These are phyloP conservation scores for Kodamaea hsintzibuensis DNA, from an alignment of 805 yeast species.

Conservation along the genomic window DNA sequence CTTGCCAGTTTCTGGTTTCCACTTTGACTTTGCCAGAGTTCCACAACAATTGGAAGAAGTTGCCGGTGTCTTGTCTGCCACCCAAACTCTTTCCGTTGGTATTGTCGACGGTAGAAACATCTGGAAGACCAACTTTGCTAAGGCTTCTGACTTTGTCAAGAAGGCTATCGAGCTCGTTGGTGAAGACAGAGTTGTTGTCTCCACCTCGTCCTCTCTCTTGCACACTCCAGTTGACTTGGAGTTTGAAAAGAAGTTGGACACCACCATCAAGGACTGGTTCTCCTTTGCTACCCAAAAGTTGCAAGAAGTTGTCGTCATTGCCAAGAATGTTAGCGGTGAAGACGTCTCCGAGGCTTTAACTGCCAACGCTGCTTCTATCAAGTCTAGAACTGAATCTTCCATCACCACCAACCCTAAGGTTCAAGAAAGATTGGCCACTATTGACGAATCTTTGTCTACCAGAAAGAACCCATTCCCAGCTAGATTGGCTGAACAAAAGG, in stretches of 20 bases:
- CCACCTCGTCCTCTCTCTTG: constrained; percentile 94
- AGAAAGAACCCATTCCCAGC: constrained; percentile 85
- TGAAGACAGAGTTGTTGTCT: constrained; percentile 79
- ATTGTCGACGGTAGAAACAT: constrained; percentile 98
- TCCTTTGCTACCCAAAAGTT: constrained; percentile 97
- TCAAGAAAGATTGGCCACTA: constrained; percentile 77
- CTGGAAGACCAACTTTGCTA: constrained; percentile 95
- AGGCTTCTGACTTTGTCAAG: constrained; percentile 79
- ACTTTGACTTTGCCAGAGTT: constrained; percentile 93
- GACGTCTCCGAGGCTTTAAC: constrained; percentile 75
- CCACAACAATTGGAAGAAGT: constrained; percentile 95
- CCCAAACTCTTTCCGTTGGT: constrained; percentile 92
- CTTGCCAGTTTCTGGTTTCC: constrained; percentile 93
- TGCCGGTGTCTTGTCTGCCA: constrained; percentile 58
- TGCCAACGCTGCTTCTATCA: constrained; percentile 84
- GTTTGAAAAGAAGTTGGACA: constrained; percentile 87
- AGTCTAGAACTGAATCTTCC: constrained; percentile 81
- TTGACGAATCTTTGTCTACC: constrained; percentile 73
- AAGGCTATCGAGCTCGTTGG: constrained; percentile 85
- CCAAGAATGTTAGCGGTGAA: constrained; percentile 83
- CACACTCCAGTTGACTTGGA: constrained; percentile 98
- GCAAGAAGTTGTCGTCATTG: constrained; percentile 84
- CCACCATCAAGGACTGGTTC: constrained; percentile 95
- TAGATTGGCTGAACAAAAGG: constrained; percentile 87
- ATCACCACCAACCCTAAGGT: constrained; percentile 92